phyloP scores from a whole-genome alignment of 2,329 filamentous ascomycete genomes.

The Pyricularia grisea region DNA sequence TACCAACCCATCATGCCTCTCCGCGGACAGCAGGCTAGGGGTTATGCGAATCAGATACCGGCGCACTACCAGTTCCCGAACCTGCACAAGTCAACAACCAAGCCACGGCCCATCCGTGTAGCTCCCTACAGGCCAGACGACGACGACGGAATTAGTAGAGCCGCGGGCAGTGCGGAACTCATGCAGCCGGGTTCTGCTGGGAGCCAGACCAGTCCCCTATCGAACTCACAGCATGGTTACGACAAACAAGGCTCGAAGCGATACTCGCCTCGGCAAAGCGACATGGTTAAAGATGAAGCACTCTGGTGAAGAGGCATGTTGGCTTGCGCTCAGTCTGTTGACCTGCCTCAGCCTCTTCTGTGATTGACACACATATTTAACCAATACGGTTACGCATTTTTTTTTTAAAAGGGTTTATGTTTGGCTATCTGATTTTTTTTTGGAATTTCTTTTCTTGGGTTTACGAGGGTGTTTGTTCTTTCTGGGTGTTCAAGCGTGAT shows the following conservation, averaged over 20 bases:
- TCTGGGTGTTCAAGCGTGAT: neutral
- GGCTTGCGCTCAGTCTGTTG: neutral
- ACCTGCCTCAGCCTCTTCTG: neutral
- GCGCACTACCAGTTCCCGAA: slow-evolving; percentile 6
- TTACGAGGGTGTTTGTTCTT: neutral
- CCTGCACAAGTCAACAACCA: slow-evolving; percentile 2
- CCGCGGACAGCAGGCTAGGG: slow-evolving; percentile 1
- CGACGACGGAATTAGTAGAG: neutral
- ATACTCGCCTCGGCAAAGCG: neutral
- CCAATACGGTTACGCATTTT: neutral
- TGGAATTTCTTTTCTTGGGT: neutral
- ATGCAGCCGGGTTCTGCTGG: neutral
- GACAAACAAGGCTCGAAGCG: neutral
- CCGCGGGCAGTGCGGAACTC: neutral
- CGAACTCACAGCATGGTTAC: neutral
- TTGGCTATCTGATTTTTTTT: neutral
- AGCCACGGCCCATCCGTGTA: neutral
- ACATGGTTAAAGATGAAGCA: slow-evolving; percentile 4
- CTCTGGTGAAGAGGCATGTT: neutral
- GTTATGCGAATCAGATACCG: slow-evolving; percentile 1
- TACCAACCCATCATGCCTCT: neutral
- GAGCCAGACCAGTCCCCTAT: neutral
- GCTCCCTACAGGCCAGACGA: neutral
- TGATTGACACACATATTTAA: neutral
- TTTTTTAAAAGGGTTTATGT: neutral